Evolutionary conservation across 331 rosid genomes (phyloP).

Genomic region (Spiraea crenata): DNA sequence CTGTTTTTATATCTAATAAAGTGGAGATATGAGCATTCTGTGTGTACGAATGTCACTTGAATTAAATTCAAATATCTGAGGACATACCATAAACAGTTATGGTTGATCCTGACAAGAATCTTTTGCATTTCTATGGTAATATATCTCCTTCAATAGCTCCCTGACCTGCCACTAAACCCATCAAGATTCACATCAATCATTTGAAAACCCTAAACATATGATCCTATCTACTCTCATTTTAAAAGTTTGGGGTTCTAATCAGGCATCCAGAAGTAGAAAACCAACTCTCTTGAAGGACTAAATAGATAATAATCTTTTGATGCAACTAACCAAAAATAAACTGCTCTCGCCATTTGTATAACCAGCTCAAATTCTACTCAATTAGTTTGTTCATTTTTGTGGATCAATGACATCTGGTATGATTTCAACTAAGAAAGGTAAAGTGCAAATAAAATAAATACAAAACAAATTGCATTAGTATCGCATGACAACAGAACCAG

Average conservation of each 20-base stretch:
- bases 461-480: neutral
- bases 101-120: slow-evolving; percentile 30
- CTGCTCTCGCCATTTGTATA: neutral
- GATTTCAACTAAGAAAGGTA: neutral
- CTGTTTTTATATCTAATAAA: slow-evolving; percentile 24
- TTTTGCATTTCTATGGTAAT: slow-evolving; percentile 36
- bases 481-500: neutral
- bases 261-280: slow-evolving; percentile 10
- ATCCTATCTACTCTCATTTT: slow-evolving; percentile 22
- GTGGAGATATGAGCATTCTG: slow-evolving; percentile 19
- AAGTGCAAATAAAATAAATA: no score
- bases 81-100: slow-evolving; percentile 40
- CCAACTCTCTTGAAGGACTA: neutral
- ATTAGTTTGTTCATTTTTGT: neutral
- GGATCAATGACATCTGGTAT: neutral
- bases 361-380: neutral
- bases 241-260: slow-evolving; percentile 16
- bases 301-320: neutral
- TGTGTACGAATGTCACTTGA: slow-evolving; percentile 15
- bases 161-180: slow-evolving; percentile 65
- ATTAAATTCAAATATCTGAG: slow-evolving; percentile 25
- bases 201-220: slow-evolving; percentile 30
- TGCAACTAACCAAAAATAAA: slow-evolving; percentile 5
- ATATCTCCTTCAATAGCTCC: slow-evolving; percentile 48
- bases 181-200: slow-evolving; percentile 45